Evolutionary conservation across 345 rosid genomes (phyloP).

Genomic region (Euphorbia lathyris): DNA sequence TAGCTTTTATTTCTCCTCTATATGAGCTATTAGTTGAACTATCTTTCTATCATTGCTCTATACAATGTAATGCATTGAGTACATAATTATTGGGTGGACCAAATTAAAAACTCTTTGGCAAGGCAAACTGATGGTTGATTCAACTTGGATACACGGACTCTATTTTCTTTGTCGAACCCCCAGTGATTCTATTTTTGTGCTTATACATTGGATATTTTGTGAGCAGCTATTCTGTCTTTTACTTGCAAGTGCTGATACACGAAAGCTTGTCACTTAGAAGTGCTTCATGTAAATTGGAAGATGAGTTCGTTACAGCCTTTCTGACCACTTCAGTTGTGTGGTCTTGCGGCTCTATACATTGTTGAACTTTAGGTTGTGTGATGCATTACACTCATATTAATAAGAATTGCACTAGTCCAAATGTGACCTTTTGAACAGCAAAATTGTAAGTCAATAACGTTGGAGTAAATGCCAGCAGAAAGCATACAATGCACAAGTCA

Average conservation of each 20-base stretch:
- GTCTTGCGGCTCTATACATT: not conserved
- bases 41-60: not conserved
- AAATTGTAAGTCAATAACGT: not conserved
- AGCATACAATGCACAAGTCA: not conserved
- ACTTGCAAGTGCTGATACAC: not conserved
- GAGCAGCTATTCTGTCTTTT: not conserved
- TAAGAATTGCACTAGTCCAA: not conserved
- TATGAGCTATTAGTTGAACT: not conserved
- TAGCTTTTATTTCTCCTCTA: not conserved
- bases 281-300: not conserved
- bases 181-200: too few relatives aligned
- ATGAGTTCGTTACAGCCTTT: not conserved
- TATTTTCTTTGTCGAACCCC: not conserved
- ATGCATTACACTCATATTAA: not conserved
- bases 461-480: not conserved
- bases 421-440: not conserved
- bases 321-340: not conserved
- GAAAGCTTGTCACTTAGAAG: not conserved
- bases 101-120: not conserved
- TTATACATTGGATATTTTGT: not conserved
- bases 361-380: not conserved
- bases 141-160: not conserved
- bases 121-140: not conserved
- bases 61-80: not conserved
- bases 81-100: slow-evolving; percentile 1